Base-by-base conservation (phyloP, 169 alveolate genomes). In the Cyclospora cayetanensis region DNA sequence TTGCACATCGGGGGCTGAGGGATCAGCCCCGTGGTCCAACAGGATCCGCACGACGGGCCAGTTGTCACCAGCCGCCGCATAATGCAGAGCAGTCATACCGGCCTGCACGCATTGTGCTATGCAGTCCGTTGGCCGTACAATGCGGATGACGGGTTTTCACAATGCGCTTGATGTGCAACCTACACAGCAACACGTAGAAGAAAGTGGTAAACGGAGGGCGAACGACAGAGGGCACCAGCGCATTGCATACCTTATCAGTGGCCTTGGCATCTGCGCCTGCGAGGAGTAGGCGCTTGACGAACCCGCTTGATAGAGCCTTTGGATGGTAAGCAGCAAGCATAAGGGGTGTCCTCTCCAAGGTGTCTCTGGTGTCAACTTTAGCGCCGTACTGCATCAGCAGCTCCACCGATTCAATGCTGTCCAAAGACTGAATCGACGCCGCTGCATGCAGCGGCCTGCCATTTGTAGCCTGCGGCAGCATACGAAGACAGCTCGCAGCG, bases 301-400 rank as follows among this genome's bases (percentile, higher is more conserved):
- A 70, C 65, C 31, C 88, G 79, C 53, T 52, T 29, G 92, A 34
- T 34, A 52, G 80, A 1, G 92, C 68, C 1, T 41, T 34, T 22
- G 68, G 43, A 27, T 63, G 31, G 5, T 29, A 27, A 4, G 92
- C 92, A 15, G 92, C 92, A 7, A 72, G 50, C 92, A 88, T 88
- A 31, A 88, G 88, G 29, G 92, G 92, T 29, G 92, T 88, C 53
- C 92, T 60, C 25, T 88, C 92, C 31, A 65, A 42, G 37, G 35
- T 65, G 37, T 88, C 92, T 12, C 79, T 41, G 35, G 41, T 60
- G 88, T 88, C 76, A 5, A 39, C 42, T 3, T 35, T 2, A 2
- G 92, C 79, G 43, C 92, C 92, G 52, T 88, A 88, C 52, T 88
- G 72, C 88, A 72, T 43, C 12, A 88, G 92, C 72, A 88, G 88